Base-by-base conservation (phyloP, 352 stramenopile genomes). In the Globisporangium solare region DNA sequence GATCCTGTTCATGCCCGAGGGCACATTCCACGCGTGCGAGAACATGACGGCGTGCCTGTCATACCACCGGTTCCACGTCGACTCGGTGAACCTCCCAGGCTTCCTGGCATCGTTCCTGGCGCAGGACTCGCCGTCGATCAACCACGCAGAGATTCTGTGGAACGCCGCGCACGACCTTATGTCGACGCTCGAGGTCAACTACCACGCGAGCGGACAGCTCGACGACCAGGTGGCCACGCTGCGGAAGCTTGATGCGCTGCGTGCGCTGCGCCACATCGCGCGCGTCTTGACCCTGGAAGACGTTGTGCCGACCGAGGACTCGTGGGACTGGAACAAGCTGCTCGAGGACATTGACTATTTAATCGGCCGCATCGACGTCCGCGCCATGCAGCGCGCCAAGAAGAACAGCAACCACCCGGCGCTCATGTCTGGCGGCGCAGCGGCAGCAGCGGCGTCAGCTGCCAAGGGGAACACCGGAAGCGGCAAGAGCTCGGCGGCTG, bases 51-150 rank as follows among this genome's bases (percentile, higher is more conserved):
- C 90, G 32, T 97, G 91, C 54, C 71, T 98, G 46, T 97, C 88
- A n/a, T 97, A 97, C 71, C 89, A 91, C 56, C 83, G 92, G 54
- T 97, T 98, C 72, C 92, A 97, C 66, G 85, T 97, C 31, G 93
- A 98, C 66, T 69, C 74, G 5, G 74, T 96, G n/a, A 98, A 97
- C 66, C 67, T 98, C 7, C 66, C 79, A 17, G 89, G 81, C 4
- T 98, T 98, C 63, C 65, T 97, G 10, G 63, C 81, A 53, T 96
- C 88, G 15, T 88, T 97, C 58, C 76, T 97, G 47, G 86, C 91
- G 39, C 76, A 92, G 54, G 93, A 98, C 72, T 89, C 89, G 21
- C 79, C 76, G 17, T 82, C 91, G 47, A 95, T 97, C 54, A 86
- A 95, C 55, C 89, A 97, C 50, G 83, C 88, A 35, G 88, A 97